These are phyloP conservation scores for Tylopilus vinaceipallidus DNA, from an alignment of 768 basidiomycete genomes.

Conservation along the genomic window DNA sequence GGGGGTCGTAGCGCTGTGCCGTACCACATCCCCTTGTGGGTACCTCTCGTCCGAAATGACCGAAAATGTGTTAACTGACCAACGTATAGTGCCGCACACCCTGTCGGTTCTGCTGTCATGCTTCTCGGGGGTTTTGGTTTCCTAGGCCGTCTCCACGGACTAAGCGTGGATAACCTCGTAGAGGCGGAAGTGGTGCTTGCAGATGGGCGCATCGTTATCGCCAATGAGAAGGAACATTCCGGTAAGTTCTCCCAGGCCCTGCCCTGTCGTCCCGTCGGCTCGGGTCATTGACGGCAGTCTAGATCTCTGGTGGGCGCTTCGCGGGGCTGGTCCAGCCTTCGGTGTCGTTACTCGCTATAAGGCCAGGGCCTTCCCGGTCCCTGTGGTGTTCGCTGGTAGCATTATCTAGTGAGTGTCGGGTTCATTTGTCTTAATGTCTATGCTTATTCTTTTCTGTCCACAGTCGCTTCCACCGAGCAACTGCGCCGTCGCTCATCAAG, in stretches of 20 bases:
- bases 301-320: constrained; percentile 89
- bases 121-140: constrained; percentile 88
- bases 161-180: constrained; percentile 87
- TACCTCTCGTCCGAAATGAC: constrained; percentile 12
- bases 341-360: constrained; percentile 90
- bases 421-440: background rate
- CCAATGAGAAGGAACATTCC: constrained; percentile 68
- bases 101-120: constrained; percentile 78
- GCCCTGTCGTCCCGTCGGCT: background rate
- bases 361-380: constrained; percentile 84
- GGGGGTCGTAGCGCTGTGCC: constrained; percentile 58
- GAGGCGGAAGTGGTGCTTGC: constrained; percentile 92
- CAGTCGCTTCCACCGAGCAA: constrained; percentile 86
- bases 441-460: background rate
- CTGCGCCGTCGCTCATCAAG: constrained; percentile 82
- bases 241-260: constrained; percentile 43
- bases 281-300: constrained; percentile 2
- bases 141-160: constrained; percentile 75
- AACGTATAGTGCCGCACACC: constrained; percentile 66
- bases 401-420: constrained; percentile 72
- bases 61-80: constrained; percentile 1
- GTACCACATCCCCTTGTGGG: constrained; percentile 80
- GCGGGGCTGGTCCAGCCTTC: constrained; percentile 79
- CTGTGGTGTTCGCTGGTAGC: constrained; percentile 90
- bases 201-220: constrained; percentile 81